phyloP scores from a whole-genome alignment of 192 early-diverging fungal genomes.

The Entomortierella chlamydospora region DNA sequence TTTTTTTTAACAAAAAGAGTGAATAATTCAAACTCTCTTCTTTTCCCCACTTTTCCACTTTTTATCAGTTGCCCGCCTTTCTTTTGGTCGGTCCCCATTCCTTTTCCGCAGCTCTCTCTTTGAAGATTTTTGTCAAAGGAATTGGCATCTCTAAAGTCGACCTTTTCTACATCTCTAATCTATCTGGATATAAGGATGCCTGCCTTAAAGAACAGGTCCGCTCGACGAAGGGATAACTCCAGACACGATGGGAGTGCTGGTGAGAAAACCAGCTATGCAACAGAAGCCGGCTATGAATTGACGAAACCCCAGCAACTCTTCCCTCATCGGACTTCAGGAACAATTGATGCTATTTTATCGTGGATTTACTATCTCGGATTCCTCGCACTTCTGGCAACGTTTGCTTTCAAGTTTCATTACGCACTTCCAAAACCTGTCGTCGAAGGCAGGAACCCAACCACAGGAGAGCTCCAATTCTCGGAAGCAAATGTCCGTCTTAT shows the following conservation, averaged over 20 bases:
- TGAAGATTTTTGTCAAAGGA: too few relatives aligned
- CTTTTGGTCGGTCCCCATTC: too few relatives aligned
- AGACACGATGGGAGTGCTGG: background rate
- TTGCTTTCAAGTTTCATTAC: slow-evolving; percentile 19
- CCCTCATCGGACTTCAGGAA: background rate
- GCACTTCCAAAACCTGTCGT: slow-evolving; percentile 18
- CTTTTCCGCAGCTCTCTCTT: too few relatives aligned
- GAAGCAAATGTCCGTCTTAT: slow-evolving; percentile 60
- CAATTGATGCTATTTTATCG: background rate
- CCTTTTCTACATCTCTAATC: background rate
- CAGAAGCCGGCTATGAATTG: background rate
- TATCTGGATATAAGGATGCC: background rate
- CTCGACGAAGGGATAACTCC: background rate
- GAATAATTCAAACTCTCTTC: too few relatives aligned
- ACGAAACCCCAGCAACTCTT: background rate
- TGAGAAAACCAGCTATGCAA: background rate
- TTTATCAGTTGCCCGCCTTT: too few relatives aligned
- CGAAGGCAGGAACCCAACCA: slow-evolving; percentile 24
- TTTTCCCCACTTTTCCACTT: too few relatives aligned
- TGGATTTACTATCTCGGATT: slow-evolving; percentile 9
- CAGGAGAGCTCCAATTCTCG: slow-evolving; percentile 54
- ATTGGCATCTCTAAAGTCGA: background rate
- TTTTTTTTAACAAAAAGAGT: too few relatives aligned
- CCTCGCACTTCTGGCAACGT: background rate
- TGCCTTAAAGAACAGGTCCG: background rate